Percentiles rank a stretch among this genome's conserved stretches.
phyloP scores from a whole-genome alignment of 176 grass and related monocot genomes.

The Thalia dealbata region DNA sequence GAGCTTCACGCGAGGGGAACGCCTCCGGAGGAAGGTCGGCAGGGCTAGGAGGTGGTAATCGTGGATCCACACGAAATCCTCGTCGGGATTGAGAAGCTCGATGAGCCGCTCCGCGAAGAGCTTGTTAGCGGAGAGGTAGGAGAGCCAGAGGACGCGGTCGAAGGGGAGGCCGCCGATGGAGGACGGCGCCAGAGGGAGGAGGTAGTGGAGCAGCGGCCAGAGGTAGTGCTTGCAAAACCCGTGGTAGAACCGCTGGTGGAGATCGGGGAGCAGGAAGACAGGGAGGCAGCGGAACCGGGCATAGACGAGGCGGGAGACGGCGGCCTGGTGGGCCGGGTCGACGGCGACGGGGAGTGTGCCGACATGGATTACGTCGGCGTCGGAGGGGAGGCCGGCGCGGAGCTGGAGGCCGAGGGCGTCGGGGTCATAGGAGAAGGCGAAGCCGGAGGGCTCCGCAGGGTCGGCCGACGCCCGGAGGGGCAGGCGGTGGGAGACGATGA shows the following conservation, averaged over 20 bases:
- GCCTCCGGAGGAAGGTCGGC: constrained; percentile 85
- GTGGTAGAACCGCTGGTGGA: constrained; percentile 77
- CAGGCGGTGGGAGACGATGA: constrained; percentile 70
- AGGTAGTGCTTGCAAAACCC: constrained; percentile 98
- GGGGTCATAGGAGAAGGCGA: constrained; percentile 40
- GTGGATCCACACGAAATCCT: constrained; percentile 90
- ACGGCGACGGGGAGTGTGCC: constrained; percentile 45
- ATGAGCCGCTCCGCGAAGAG: constrained; percentile 79
- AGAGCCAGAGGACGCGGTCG: constrained; percentile 74
- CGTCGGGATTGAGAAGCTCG: constrained; percentile 72
- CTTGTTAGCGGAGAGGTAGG: constrained; percentile 87
- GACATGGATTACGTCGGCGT: constrained; percentile 48
- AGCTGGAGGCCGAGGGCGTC: constrained; percentile 59
- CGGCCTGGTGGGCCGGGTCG: constrained; percentile 32
- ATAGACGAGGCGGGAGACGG: constrained; percentile 45
- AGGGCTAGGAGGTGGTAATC: constrained; percentile 89
- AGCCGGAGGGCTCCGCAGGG: constrained; percentile 36
- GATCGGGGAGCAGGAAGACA: constrained; percentile 54
- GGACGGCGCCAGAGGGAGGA: constrained; percentile 64
- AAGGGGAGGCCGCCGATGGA: constrained; percentile 60
- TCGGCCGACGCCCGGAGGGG: constrained; percentile 38
- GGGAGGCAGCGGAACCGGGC: constrained; percentile 59
- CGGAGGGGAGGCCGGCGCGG: constrained; percentile 39
- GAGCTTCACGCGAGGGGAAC: constrained; percentile 60
- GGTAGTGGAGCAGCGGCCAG: constrained; percentile 92